Conservation (phyloP, 345 rosid species). For the Populus euphratica region DNA sequence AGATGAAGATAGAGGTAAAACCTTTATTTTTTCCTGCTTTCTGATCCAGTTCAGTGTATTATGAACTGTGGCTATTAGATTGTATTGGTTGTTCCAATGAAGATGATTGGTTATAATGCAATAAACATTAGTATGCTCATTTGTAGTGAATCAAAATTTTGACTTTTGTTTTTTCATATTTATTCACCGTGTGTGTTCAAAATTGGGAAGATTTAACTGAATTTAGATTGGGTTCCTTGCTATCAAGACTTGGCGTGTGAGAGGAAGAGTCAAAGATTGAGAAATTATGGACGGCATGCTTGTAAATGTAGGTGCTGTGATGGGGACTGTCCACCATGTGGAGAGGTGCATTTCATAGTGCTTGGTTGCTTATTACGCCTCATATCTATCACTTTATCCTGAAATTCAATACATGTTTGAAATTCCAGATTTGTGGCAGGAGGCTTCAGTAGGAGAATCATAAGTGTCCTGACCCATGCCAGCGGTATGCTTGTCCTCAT, state of each 20-base stretch:
- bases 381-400: background rate
- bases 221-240: conserved; percentile 75
- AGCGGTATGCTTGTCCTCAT: conserved; percentile 47
- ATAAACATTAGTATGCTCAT: background rate
- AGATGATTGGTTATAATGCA: background rate
- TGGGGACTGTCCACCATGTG: conserved; percentile 88
- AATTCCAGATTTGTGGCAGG: conserved; percentile 68
- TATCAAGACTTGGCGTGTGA: conserved; percentile 90
- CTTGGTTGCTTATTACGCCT: background rate
- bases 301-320: conserved; percentile 92
- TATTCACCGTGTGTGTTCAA: background rate
- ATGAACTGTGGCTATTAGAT: background rate
- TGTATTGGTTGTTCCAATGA: background rate
- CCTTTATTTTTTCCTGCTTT: background rate
- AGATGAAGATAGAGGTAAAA: conserved; percentile 79
- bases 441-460: conserved; percentile 83
- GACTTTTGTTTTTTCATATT: background rate
- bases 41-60: background rate
- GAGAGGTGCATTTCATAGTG: conserved; percentile 46
- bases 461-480: conserved; percentile 89
- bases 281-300: conserved; percentile 90
- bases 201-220: conserved; percentile 28
- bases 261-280: conserved; percentile 70
- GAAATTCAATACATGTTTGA: background rate
- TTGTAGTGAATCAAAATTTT: background rate